phyloP scores from a whole-genome alignment of 106 monocot genomes.

The Dendrobium nobile region DNA sequence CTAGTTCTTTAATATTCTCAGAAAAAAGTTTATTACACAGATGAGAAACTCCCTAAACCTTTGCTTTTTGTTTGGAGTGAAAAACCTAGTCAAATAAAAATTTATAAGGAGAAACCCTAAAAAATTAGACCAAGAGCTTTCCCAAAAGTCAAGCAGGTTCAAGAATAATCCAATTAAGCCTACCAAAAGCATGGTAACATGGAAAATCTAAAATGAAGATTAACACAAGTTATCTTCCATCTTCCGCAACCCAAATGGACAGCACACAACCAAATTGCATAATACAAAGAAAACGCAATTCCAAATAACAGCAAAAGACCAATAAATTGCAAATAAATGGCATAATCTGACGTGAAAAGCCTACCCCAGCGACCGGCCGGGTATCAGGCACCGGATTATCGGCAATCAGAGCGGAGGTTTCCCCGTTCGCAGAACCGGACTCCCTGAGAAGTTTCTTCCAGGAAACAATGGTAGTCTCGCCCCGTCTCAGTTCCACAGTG shows the following conservation, averaged over 20 bases:
- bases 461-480: conserved; percentile 94
- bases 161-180: conserved; percentile 8
- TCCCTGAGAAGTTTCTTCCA: conserved; percentile 93
- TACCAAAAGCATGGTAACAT: neutral
- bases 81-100: neutral
- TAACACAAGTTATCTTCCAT: neutral
- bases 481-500: conserved; percentile 63
- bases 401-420: neutral
- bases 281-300: conserved; percentile 5
- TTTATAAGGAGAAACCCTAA: neutral
- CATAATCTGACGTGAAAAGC: neutral
- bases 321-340: conserved; percentile 17
- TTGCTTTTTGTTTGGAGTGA: no score
- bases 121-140: neutral
- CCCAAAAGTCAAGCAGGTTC: neutral
- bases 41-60: conserved; percentile 36
- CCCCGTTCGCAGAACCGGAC: conserved; percentile 12
- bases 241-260: neutral
- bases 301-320: conserved; percentile 5
- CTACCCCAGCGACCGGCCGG: conserved; percentile 13
- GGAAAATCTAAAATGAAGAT: conserved; percentile 38
- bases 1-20: neutral
- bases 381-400: conserved; percentile 13
- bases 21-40: conserved; percentile 20
- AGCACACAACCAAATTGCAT: neutral